Percentiles rank a stretch among this genome's conserved stretches.
These are phyloP conservation scores for Chytriomyces hyalinus DNA, from an alignment of 192 early-diverging fungal genomes.

Conservation along the genomic window DNA sequence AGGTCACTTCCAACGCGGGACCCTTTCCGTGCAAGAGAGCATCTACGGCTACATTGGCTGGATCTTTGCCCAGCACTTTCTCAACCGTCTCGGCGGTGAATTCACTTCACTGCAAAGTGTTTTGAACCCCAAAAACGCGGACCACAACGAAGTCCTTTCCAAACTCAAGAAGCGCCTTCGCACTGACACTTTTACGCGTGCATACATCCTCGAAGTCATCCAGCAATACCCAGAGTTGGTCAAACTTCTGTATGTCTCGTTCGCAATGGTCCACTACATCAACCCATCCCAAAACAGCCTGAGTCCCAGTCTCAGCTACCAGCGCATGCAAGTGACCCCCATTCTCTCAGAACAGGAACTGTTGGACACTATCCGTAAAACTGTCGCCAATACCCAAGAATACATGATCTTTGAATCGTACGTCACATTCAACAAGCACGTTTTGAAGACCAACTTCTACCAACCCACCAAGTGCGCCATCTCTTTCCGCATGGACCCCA, in stretches of 20 bases:
- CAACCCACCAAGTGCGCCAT: conserved; percentile 99
- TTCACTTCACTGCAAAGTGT: conserved; percentile 83
- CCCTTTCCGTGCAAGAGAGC: conserved; percentile 88
- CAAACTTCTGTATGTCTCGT: conserved; percentile 91
- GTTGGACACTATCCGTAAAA: conserved; percentile 82
- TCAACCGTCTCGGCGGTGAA: conserved; percentile 95
- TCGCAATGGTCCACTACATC: conserved; percentile 92
- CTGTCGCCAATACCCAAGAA: conserved; percentile 91
- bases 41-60: conserved; percentile 94
- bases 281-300: conserved; percentile 59
- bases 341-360: conserved; percentile 83
- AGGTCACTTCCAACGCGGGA: conserved; percentile 86
- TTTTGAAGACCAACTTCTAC: conserved; percentile 99
- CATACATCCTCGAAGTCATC: conserved; percentile 95
- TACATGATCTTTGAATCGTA: conserved; percentile 90
- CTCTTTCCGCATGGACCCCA: conserved; percentile 94
- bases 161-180: conserved; percentile 98
- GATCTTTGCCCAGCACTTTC: conserved; percentile 99
- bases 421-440: conserved; percentile 95
- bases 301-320: conserved; percentile 81
- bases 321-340: conserved; percentile 78
- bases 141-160: conserved; percentile 89
- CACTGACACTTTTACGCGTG: conserved; percentile 95
- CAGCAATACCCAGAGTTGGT: conserved; percentile 91
- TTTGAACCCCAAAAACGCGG: conserved; percentile 69